Percentiles rank a stretch among this genome's conserved stretches.
Evolutionary conservation across 257 asterid species (phyloP).

Genomic region (Ocimum tenuiflorum): DNA sequence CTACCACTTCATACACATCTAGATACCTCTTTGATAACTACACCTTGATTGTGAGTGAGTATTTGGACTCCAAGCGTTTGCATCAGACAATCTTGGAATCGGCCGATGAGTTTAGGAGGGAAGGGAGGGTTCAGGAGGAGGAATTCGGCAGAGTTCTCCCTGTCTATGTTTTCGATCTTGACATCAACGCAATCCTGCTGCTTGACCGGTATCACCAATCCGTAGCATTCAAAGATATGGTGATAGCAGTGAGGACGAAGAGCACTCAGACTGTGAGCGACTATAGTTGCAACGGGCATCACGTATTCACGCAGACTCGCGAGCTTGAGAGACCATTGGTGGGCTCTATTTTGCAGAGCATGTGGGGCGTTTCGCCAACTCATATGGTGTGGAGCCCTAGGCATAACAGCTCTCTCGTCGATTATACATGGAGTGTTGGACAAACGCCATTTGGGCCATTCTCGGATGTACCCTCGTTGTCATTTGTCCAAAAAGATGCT

Average conservation of each 20-base stretch:
- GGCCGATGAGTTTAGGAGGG: conserved; percentile 60
- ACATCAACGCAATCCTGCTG: conserved; percentile 42
- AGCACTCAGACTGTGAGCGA: conserved; percentile 88
- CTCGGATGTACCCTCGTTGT: conserved; percentile 66
- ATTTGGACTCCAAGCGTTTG: conserved; percentile 78
- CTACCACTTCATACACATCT: conserved; percentile 81
- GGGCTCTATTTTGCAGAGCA: conserved; percentile 89
- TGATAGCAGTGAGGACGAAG: conserved; percentile 79
- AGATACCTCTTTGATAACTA: conserved; percentile 91
- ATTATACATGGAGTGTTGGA: conserved; percentile 90
- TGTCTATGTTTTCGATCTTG: conserved; percentile 82
- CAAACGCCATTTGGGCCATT: conserved; percentile 97
- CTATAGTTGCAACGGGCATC: conserved; percentile 77
- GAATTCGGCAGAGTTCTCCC: conserved; percentile 72
- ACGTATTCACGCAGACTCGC: conserved; percentile 67
- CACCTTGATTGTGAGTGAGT: conserved; percentile 91
- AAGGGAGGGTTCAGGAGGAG: conserved; percentile 63
- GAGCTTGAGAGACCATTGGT: conserved; percentile 83
- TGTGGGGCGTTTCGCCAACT: conserved; percentile 95
- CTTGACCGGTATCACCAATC: conserved; percentile 91
- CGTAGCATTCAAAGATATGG: conserved; percentile 91
- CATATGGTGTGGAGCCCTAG: conserved; percentile 89
- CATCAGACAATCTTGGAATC: conserved; percentile 72
- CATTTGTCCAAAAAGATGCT: conserved; percentile 93
- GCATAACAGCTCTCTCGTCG: conserved; percentile 68